These are phyloP conservation scores for Iris macrosiphon DNA, from an alignment of 106 monocot species.

Conservation along the genomic window DNA sequence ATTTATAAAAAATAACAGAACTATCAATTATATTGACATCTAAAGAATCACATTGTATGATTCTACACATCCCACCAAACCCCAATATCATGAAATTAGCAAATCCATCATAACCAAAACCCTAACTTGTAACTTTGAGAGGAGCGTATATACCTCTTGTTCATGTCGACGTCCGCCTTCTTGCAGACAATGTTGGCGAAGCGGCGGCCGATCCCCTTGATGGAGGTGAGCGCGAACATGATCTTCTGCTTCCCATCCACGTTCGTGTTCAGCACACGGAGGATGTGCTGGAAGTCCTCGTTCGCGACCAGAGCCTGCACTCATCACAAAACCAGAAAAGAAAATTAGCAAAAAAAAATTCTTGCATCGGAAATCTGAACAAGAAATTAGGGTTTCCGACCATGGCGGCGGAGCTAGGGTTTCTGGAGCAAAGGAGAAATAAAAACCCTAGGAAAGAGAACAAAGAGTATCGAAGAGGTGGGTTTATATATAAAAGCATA, in stretches of 20 bases:
- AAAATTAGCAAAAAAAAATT: not conserved
- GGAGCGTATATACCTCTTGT: conserved; percentile 54
- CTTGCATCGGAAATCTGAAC: not conserved
- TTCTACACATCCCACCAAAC: too few relatives aligned
- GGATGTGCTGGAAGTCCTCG: conserved; percentile 88
- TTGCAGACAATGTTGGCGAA: conserved; percentile 89
- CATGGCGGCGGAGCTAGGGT: not conserved
- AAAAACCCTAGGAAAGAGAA: not conserved
- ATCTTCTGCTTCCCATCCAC: conserved; percentile 94
- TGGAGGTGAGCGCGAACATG: conserved; percentile 86
- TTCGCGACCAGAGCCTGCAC: conserved; percentile 53
- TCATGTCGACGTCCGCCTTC: conserved; percentile 96
- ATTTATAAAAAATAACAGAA: too few relatives aligned
- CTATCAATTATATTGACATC: too few relatives aligned
- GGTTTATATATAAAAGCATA: too few relatives aligned
- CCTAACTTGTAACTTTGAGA: too few relatives aligned
- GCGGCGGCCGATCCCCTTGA: conserved; percentile 86
- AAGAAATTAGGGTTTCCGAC: not conserved
- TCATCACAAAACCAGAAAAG: not conserved
- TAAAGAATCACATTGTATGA: too few relatives aligned
- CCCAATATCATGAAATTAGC: too few relatives aligned
- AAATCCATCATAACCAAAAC: too few relatives aligned
- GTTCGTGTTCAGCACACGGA: conserved; percentile 83
- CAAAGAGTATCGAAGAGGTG: too few relatives aligned
- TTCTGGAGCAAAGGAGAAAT: not conserved